phyloP scores from a whole-genome alignment of 805 yeast species.

The Ogataea polymorpha region DNA sequence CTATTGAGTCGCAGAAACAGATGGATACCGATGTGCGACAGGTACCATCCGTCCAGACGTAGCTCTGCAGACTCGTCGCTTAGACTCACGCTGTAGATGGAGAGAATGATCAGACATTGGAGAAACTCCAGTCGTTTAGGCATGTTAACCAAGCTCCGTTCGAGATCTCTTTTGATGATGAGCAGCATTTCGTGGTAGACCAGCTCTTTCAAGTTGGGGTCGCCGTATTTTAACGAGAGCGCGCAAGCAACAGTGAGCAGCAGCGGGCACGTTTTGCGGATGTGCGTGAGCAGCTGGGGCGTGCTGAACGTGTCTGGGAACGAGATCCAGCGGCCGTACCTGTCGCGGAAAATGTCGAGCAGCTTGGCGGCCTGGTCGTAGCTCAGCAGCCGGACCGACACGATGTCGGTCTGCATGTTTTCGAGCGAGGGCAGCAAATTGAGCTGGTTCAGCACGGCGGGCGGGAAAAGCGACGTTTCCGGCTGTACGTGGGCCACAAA shows the following conservation, averaged over 20 bases:
- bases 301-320: constrained; percentile 55
- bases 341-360: constrained; percentile 55
- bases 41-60: constrained; percentile 65
- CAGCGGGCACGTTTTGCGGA: constrained; percentile 53
- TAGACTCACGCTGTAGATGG: constrained; percentile 63
- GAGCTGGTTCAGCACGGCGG: constrained; percentile 11
- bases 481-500: constrained; percentile 35
- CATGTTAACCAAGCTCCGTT: constrained; percentile 38
- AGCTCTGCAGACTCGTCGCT: constrained; percentile 43
- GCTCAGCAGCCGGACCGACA: constrained; percentile 48
- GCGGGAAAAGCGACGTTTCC: constrained; percentile 30
- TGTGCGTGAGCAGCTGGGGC: constrained; percentile 44
- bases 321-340: constrained; percentile 77
- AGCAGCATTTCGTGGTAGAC: constrained; percentile 43
- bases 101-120: constrained; percentile 63
- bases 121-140: constrained; percentile 55
- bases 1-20: constrained; percentile 54
- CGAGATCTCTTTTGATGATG: constrained; percentile 49
- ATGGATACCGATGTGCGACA: constrained; percentile 63
- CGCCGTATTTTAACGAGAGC: constrained; percentile 53
- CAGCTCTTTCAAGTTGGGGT: constrained; percentile 35
- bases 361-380: constrained; percentile 46
- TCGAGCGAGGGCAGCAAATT: constrained; percentile 10
- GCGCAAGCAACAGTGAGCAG: constrained; percentile 66
- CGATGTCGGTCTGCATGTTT: constrained; percentile 39